A percentile compares a stretch with the other conserved stretches of the same genome.
Conservation (phyloP, 2,329 filamentous ascomycete genomes). For the Myriosclerotinia scirpicola region DNA sequence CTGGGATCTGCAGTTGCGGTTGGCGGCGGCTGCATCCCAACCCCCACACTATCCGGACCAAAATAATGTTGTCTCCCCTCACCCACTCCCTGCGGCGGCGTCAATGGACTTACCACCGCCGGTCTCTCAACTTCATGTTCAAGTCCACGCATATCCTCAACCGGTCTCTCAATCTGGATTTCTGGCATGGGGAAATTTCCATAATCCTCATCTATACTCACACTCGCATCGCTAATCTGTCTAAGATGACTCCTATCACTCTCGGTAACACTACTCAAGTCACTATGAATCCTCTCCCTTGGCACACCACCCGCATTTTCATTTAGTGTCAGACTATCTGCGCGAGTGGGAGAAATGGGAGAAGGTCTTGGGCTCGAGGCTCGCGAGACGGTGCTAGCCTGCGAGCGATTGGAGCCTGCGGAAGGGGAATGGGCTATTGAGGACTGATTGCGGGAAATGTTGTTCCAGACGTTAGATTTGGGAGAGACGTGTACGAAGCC, state of each 20-base stretch:
- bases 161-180: background rate
- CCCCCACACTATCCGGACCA: constrained; percentile 29
- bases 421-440: constrained; percentile 26
- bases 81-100: constrained; percentile 26
- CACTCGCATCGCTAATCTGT: constrained; percentile 35
- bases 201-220: constrained; percentile 31
- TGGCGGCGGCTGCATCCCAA: constrained; percentile 9
- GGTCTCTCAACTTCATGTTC: constrained; percentile 2
- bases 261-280: constrained; percentile 30
- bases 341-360: constrained; percentile 24
- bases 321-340: constrained; percentile 29
- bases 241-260: constrained; percentile 32
- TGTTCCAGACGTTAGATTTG: constrained; percentile 15
- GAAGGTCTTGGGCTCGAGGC: constrained; percentile 28
- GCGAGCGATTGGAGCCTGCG: constrained; percentile 24
- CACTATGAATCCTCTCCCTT: constrained; percentile 20
- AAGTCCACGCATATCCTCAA: background rate
- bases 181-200: background rate
- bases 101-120: constrained; percentile 30
- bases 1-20: background rate
- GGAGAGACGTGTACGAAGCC: constrained; percentile 27
- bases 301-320: constrained; percentile 2
- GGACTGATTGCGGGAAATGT: constrained; percentile 9
- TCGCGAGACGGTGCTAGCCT: constrained; percentile 30
- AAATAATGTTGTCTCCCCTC: constrained; percentile 23